phyloP scores from a whole-genome alignment of 2,329 filamentous ascomycete genomes.

The Huntiella bhutanensis region DNA sequence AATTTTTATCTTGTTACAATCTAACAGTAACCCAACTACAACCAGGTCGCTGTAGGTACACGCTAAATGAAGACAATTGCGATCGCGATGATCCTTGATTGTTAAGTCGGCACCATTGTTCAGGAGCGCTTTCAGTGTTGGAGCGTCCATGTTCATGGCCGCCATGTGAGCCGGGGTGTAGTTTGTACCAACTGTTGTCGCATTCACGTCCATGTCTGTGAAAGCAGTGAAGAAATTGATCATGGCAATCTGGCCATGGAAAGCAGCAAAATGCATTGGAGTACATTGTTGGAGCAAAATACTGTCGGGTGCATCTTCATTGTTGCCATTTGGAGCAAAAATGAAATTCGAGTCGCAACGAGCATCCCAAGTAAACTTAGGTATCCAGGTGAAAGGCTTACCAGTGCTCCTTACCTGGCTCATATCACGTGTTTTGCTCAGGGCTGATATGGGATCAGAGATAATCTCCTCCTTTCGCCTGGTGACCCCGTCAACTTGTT shows the following conservation, averaged over 20 bases:
- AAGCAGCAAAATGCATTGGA: slow-evolving; percentile 11
- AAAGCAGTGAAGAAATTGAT: slow-evolving; percentile 9
- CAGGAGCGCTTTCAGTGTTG: slow-evolving; percentile 19
- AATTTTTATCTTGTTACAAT: background rate
- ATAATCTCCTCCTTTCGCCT: background rate
- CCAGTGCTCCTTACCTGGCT: slow-evolving; percentile 2
- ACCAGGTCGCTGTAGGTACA: no score
- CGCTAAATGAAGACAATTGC: no score
- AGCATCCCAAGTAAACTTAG: slow-evolving; percentile 10
- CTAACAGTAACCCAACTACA: background rate
- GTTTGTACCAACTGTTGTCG: background rate
- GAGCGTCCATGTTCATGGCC: slow-evolving; percentile 15
- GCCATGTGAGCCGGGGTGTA: slow-evolving; percentile 11
- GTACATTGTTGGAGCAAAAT: slow-evolving; percentile 3
- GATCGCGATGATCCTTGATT: background rate
- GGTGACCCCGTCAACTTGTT: background rate
- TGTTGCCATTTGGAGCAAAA: slow-evolving; percentile 5
- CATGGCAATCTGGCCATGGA: slow-evolving; percentile 10
- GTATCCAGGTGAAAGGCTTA: background rate
- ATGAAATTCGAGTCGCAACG: slow-evolving; percentile 11
- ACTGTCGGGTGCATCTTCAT: background rate
- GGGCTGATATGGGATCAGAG: background rate
- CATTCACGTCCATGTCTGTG: slow-evolving; percentile 6
- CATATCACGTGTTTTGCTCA: background rate
- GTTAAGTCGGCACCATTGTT: slow-evolving; percentile 1